phyloP scores from a whole-genome alignment of 192 early-diverging fungal genomes.

The Linnemannia hyalina region DNA sequence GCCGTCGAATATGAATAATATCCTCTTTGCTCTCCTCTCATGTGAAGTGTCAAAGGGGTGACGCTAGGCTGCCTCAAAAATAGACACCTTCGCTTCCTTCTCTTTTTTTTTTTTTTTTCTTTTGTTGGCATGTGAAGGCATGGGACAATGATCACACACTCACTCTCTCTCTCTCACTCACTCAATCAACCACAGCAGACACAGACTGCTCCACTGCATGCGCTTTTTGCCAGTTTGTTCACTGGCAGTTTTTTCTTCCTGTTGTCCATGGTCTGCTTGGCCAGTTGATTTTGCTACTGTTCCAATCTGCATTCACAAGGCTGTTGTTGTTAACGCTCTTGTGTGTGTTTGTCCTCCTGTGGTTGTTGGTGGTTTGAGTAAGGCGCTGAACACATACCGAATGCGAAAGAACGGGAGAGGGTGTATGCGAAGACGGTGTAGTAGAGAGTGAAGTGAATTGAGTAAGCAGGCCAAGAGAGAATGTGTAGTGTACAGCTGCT shows the following conservation, averaged over 20 bases:
- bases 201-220: not conserved
- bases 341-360: not conserved
- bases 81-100: not conserved
- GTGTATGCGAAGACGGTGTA: not conserved
- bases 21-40: not conserved
- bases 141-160: not conserved
- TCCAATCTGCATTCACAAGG: not conserved
- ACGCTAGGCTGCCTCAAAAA: not conserved
- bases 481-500: not conserved
- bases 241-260: not conserved
- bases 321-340: not conserved
- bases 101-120: not conserved
- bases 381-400: not conserved
- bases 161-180: too few relatives aligned
- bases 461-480: not conserved
- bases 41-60: not conserved
- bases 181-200: not conserved
- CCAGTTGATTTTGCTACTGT: not conserved
- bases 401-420: not conserved
- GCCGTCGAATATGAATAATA: not conserved
- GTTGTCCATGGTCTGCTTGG: not conserved
- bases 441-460: not conserved
- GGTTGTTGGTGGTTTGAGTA: not conserved
- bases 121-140: not conserved
- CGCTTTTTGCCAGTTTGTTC: not conserved